A percentile compares a stretch with the other conserved stretches of the same genome.
Conservation (phyloP, 225 moss, liverwort and hornwort genomes). For the Bryoerythrophyllum caledonicum region DNA sequence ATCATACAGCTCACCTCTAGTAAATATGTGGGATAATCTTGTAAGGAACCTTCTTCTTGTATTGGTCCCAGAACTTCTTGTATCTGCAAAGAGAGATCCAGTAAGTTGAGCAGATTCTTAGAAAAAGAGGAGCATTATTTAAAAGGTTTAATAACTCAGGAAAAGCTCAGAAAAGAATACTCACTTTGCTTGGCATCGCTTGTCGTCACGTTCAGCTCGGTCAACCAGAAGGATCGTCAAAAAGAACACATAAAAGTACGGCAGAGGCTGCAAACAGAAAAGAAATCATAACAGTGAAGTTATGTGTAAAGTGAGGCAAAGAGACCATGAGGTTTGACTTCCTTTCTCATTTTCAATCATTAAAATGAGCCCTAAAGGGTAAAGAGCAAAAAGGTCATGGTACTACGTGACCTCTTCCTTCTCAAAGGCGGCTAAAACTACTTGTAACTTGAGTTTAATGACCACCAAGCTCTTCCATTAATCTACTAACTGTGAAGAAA, state of each 20-base stretch:
- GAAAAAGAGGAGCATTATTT: background rate
- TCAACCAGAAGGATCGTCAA: conserved; percentile 87
- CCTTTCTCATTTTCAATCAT: too few relatives aligned
- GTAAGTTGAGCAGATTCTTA: background rate
- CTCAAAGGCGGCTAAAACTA: too few relatives aligned
- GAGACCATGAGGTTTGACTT: too few relatives aligned
- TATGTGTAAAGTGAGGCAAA: too few relatives aligned
- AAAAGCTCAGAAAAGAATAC: conserved; percentile 13
- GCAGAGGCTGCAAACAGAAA: conserved; percentile 63
- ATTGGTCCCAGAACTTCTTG: conserved; percentile 89
- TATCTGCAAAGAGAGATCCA: conserved; percentile 49
- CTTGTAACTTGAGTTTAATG: too few relatives aligned
- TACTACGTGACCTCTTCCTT: too few relatives aligned
- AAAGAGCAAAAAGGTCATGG: too few relatives aligned
- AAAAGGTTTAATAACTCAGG: background rate
- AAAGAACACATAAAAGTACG: conserved; percentile 88
- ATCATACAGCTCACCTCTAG: conserved; percentile 32
- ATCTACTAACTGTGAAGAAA: too few relatives aligned
- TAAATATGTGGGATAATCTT: conserved; percentile 84
- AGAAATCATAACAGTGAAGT: background rate
- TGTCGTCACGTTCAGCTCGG: conserved; percentile 90
- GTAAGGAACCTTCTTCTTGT: conserved; percentile 73
- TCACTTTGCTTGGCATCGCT: conserved; percentile 91
- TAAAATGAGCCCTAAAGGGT: too few relatives aligned
- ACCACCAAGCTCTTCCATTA: too few relatives aligned